Evolutionary conservation across 2,329 filamentous ascomycete genomes (phyloP).

Genomic region (Stachybotrys chartarum): DNA sequence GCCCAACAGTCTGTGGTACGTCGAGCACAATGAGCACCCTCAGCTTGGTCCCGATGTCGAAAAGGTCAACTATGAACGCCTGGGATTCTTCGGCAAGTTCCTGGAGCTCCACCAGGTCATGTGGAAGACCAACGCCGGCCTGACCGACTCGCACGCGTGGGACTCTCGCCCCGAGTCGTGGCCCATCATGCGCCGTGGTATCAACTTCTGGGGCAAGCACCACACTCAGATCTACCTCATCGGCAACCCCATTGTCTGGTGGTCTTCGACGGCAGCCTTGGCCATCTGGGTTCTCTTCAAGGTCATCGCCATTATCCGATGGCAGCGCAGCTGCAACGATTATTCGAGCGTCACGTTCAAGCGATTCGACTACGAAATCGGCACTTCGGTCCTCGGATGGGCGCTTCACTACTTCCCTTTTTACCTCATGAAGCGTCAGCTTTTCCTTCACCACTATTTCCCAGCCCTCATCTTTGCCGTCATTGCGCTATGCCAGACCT

Average conservation of each 20-base stretch:
- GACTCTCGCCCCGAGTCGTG: conserved; percentile 91
- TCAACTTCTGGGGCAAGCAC: conserved; percentile 98
- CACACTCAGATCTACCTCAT: conserved; percentile 94
- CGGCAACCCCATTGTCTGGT: conserved; percentile 94
- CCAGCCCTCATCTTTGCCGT: conserved; percentile 94
- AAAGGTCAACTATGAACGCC: conserved; percentile 92
- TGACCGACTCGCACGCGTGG: conserved; percentile 96
- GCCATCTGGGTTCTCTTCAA: conserved; percentile 77
- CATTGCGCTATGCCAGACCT: conserved; percentile 79
- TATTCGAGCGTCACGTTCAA: conserved; percentile 80
- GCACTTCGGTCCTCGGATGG: conserved; percentile 86
- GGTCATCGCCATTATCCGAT: conserved; percentile 76
- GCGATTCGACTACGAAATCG: conserved; percentile 96
- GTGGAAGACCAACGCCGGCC: conserved; percentile 96
- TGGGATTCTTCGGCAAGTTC: conserved; percentile 96
- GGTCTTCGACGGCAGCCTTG: conserved; percentile 74
- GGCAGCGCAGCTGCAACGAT: conserved; percentile 89
- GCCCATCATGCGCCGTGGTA: conserved; percentile 86
- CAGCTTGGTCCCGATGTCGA: conserved; percentile 68
- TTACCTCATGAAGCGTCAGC: conserved; percentile 94
- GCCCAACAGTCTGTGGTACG: conserved; percentile 95
- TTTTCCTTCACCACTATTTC: conserved; percentile 98
- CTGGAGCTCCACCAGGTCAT: conserved; percentile 96
- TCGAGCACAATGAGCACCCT: conserved; percentile 86
- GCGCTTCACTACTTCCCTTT: conserved; percentile 99